phyloP scores from a whole-genome alignment of 2,329 filamentous ascomycete genomes.

The Penicillium digitatum region DNA sequence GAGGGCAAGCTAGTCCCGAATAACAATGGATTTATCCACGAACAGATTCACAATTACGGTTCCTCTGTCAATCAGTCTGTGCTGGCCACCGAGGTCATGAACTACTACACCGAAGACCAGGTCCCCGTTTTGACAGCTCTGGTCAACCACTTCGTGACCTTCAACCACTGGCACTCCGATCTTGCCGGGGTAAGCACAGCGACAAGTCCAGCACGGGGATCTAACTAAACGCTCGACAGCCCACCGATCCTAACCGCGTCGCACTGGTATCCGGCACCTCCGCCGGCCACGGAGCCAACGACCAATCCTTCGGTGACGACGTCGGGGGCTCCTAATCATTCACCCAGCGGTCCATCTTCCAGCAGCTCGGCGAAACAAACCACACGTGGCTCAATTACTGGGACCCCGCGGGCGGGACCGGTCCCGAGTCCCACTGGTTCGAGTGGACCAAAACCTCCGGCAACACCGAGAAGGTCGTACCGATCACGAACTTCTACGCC shows the following conservation, averaged over 20 bases:
- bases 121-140: slow-evolving; percentile 42
- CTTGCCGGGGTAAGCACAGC: slow-evolving; percentile 34
- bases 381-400: slow-evolving; percentile 38
- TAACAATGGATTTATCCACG: slow-evolving; percentile 42
- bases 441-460: slow-evolving; percentile 32
- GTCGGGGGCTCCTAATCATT: slow-evolving; percentile 25
- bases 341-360: slow-evolving; percentile 39
- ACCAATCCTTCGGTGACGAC: slow-evolving; percentile 25
- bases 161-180: slow-evolving; percentile 47
- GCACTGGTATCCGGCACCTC: slow-evolving; percentile 32
- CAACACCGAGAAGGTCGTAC: slow-evolving; percentile 24
- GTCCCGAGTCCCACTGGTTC: slow-evolving; percentile 31
- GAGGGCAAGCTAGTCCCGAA: slow-evolving; percentile 28
- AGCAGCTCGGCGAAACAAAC: slow-evolving; percentile 33
- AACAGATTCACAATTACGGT: slow-evolving; percentile 38
- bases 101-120: slow-evolving; percentile 45
- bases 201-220: no score
- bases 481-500: slow-evolving; percentile 17
- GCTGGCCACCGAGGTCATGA: slow-evolving; percentile 40
- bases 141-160: slow-evolving; percentile 41
- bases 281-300: slow-evolving; percentile 33
- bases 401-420: slow-evolving; percentile 2
- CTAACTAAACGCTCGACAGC: slow-evolving; percentile 14
- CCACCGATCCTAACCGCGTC: slow-evolving; percentile 44
- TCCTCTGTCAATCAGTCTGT: slow-evolving; percentile 27